Conservation (phyloP, 2,329 filamentous ascomycete genomes). For the Beauveria asiatica region DNA sequence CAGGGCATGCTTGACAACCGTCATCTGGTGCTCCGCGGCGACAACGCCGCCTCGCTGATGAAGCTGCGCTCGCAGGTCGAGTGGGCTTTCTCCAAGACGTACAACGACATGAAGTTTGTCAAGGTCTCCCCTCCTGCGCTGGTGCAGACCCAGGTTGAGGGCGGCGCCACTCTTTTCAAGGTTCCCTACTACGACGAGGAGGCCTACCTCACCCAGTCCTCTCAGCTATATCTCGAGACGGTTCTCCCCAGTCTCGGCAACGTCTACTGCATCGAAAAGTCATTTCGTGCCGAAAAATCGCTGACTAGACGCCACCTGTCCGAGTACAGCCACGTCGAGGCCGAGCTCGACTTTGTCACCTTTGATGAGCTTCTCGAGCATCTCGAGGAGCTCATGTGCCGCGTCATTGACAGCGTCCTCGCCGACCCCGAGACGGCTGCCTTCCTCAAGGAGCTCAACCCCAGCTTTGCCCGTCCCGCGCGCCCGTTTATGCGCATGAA, state of each 20-base stretch:
- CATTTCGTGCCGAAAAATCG: constrained; percentile 95
- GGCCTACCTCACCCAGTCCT: constrained; percentile 92
- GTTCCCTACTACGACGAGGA: constrained; percentile 84
- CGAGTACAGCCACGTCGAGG: constrained; percentile 96
- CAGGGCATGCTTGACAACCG: constrained; percentile 61
- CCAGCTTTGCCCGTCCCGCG: constrained; percentile 70
- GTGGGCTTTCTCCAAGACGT: constrained; percentile 69
- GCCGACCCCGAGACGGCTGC: constrained; percentile 63
- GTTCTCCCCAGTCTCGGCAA: constrained; percentile 83
- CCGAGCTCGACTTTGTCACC: constrained; percentile 89
- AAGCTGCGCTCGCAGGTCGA: constrained; percentile 77
- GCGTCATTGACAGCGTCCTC: constrained; percentile 71
- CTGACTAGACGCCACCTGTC: constrained; percentile 88
- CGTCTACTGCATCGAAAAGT: constrained; percentile 97
- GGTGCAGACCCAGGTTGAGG: constrained; percentile 93
- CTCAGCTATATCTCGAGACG: constrained; percentile 95
- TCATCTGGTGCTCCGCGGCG: constrained; percentile 77
- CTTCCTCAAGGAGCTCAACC: constrained; percentile 81
- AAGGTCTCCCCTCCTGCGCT: constrained; percentile 86
- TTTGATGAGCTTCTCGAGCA: constrained; percentile 85
- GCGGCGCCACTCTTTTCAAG: constrained; percentile 82
- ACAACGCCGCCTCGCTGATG: constrained; percentile 77
- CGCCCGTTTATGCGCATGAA: constrained; percentile 91
- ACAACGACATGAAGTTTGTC: constrained; percentile 66
- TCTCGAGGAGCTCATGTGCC: constrained; percentile 79